These are phyloP conservation scores for Kwoniella shivajii DNA, from an alignment of 1,284 basidiomycete genomes.

Conservation along the genomic window DNA sequence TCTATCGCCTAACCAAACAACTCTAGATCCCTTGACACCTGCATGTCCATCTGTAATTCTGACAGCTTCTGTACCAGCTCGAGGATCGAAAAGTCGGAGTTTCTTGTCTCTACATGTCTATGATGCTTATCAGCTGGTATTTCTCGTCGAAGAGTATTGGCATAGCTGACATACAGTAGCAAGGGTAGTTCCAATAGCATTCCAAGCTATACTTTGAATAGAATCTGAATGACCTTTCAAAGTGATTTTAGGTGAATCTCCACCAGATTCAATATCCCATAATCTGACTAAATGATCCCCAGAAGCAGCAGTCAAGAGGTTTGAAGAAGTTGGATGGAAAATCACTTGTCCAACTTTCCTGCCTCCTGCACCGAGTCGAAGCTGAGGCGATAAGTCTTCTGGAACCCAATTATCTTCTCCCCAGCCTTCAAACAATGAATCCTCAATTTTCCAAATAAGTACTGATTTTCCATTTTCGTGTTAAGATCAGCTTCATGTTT, in stretches of 20 bases:
- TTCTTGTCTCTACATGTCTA: constrained; percentile 92
- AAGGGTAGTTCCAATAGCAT: constrained; percentile 74
- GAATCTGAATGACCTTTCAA: constrained; percentile 81
- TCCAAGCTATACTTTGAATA: constrained; percentile 85
- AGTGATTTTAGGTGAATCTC: constrained; percentile 62
- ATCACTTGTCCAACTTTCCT: constrained; percentile 92
- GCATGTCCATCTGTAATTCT: constrained; percentile 82
- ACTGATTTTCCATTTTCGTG: constrained; percentile 50
- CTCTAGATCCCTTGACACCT: constrained; percentile 90
- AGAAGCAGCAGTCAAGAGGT: constrained; percentile 82
- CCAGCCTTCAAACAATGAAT: constrained; percentile 77
- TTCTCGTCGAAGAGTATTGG: neutral
- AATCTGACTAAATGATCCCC: constrained; percentile 88
- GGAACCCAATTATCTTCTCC: constrained; percentile 78
- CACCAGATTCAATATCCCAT: constrained; percentile 79
- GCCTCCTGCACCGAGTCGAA: constrained; percentile 55
- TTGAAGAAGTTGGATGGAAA: constrained; percentile 89
- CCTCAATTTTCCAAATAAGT: constrained; percentile 83
- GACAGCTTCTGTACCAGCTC: constrained; percentile 76
- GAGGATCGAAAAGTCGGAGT: constrained; percentile 84
- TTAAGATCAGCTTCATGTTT: neutral
- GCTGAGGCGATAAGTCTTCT: constrained; percentile 75
- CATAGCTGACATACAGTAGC: constrained; percentile 53
- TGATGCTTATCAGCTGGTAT: neutral
- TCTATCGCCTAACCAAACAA: constrained; percentile 86